Evolutionary conservation across 1,284 basidiomycete species (phyloP), one percentile per base, ranked within the genome.

Genomic region (Coniferiporia weirii): DNA sequence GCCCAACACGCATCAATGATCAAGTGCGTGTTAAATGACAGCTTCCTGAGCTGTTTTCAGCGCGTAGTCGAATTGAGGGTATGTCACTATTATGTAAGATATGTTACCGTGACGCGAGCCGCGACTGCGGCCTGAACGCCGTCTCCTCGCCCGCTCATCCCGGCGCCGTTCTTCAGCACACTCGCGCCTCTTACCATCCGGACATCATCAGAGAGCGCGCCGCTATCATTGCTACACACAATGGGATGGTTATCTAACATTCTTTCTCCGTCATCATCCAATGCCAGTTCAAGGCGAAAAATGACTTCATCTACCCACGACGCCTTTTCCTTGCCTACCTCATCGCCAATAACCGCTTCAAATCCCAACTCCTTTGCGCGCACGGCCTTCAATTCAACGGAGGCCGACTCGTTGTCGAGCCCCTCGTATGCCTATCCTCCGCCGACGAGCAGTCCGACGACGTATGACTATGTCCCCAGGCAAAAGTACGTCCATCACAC

Each of bases 381-480:
- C 61, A 79, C 83, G 62, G 70, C 78, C 40, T 73, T 80, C 15
- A 73, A 72, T 34, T 76, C 79, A 8, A 77, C 80, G 49, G 81
- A 82, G 51, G 69, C 73, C 35, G 75, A 77, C 44, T 67, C 73
- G 35, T 71, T 77, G 15, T 69, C 72, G 57, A 76, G 71, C 38
- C 74, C 79, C 12, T 69, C 79, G 35, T 90, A 85, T 68, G 88
- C 87, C 38, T 90, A 90, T 70, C 89, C 88, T n/a, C 88, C 88
- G 7, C 80, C 55, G n/a, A 52, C 20, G 51, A 59, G 35, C 36
- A 79, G 64, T 78, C 80, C 32, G 71, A 76, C 47, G 68, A 70
- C 38, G 70, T 88, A 87, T 66, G 79, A 80, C 59, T 85, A 82
- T 67, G 72, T 82, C 10, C 79, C 83, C 50, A 75, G 56, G 35